Conservation (phyloP, 75 land plant genomes). For the Larix kaempferi region DNA sequence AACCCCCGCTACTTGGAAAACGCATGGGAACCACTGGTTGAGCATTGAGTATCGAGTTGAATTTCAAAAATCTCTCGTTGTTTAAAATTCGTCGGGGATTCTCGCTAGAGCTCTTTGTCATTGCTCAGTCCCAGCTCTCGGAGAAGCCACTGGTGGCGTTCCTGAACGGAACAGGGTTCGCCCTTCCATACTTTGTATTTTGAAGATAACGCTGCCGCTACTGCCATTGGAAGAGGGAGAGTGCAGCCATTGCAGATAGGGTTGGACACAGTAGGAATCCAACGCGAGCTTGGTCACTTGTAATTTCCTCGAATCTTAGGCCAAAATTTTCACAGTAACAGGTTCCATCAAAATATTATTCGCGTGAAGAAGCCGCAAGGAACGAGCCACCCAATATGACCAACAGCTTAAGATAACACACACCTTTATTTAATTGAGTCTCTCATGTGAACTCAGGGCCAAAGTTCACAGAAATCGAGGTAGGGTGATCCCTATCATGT, state of each 20-base stretch:
- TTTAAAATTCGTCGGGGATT: neutral
- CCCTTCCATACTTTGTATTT: slow-evolving; percentile 75
- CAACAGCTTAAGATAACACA: neutral
- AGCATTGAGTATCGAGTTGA: neutral
- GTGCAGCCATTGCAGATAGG: neutral
- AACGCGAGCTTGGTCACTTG: neutral
- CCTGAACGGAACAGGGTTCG: slow-evolving; percentile 65
- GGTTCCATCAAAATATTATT: neutral
- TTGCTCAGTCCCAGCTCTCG: slow-evolving; percentile 53
- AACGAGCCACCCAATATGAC: neutral
- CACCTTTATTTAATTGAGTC: neutral
- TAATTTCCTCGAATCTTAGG: neutral
- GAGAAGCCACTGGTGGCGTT: slow-evolving; percentile 73
- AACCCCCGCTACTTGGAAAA: neutral
- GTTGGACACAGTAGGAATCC: neutral
- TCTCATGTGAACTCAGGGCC: neutral
- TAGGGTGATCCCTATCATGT: neutral
- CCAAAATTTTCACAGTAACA: neutral
- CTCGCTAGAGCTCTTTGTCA: slow-evolving; percentile 11
- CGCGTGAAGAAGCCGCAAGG: neutral
- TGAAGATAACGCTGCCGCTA: slow-evolving; percentile 18
- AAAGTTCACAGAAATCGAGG: slow-evolving; percentile 1
- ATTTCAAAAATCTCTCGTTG: neutral
- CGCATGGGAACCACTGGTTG: neutral
- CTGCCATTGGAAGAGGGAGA: slow-evolving; percentile 7